Percentiles rank a stretch among this genome's conserved stretches.
Evolutionary conservation across 2,329 filamentous ascomycete genomes (phyloP).

Genomic region (Aspergillus texensis): DNA sequence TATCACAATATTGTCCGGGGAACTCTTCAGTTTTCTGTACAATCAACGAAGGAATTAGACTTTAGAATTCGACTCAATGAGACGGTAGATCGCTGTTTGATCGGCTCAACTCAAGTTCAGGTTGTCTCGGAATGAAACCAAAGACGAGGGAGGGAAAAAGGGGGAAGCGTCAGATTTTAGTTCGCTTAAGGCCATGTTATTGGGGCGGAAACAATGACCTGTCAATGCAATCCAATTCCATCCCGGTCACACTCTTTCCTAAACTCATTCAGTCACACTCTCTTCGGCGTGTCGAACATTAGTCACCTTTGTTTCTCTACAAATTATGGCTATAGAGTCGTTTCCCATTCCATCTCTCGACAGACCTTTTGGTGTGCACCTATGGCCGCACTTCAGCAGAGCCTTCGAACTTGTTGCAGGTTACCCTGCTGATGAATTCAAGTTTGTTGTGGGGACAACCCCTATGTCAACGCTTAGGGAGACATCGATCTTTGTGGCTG

Average conservation of each 20-base stretch:
- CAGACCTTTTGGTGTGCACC: slow-evolving; percentile 76
- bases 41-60: neutral
- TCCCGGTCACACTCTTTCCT: too few species aligned
- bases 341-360: neutral
- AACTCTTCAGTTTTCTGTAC: too few species aligned
- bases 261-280: too few species aligned
- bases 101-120: neutral
- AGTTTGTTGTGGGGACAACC: slow-evolving; percentile 77
- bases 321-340: neutral
- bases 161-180: too few species aligned
- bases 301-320: too few species aligned
- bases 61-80: neutral
- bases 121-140: neutral
- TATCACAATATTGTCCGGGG: too few species aligned
- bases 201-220: too few species aligned
- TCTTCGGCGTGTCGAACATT: neutral
- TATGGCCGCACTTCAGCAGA: slow-evolving; percentile 94
- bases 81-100: neutral
- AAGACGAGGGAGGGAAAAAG: too few species aligned
- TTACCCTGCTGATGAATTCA: slow-evolving; percentile 63
- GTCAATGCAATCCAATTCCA: too few species aligned
- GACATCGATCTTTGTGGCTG: slow-evolving; percentile 74
- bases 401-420: slow-evolving; percentile 73
- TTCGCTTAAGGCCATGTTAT: too few species aligned
- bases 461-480: slow-evolving; percentile 87